Evolutionary conservation across 371 early-diverging fungal genomes (phyloP).

Genomic region (Choanephora cucurbitarum): DNA sequence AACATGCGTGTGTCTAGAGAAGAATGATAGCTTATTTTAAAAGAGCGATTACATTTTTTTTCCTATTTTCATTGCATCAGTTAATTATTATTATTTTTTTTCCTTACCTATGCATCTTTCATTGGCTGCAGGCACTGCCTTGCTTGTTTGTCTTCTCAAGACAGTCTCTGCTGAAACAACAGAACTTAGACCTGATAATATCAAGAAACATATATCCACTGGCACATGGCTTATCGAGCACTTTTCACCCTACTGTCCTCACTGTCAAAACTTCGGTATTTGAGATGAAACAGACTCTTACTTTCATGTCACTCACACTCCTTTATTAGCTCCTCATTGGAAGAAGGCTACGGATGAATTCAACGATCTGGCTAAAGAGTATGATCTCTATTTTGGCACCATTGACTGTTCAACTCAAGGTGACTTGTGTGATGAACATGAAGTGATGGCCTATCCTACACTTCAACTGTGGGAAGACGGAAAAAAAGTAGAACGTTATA

Average conservation of each 20-base stretch:
- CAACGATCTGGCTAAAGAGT: conserved; percentile 24
- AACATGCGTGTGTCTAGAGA: no score
- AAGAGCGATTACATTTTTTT: not conserved
- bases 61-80: no score
- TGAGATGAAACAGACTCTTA: not conserved
- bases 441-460: conserved; percentile 61
- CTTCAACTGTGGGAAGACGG: conserved; percentile 70
- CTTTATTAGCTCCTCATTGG: conserved; percentile 55
- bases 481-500: conserved; percentile 49
- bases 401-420: conserved; percentile 78
- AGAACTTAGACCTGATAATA: conserved; percentile 20
- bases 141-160: conserved; percentile 2
- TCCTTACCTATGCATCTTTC: conserved; percentile 8
- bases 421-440: conserved; percentile 65
- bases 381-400: conserved; percentile 69
- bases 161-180: conserved; percentile 18
- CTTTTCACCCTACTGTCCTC: conserved; percentile 41
- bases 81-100: no score
- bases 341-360: conserved; percentile 42
- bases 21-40: no score
- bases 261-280: conserved; percentile 41
- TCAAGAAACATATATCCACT: conserved; percentile 11
- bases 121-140: not conserved
- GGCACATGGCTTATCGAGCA: conserved; percentile 43
- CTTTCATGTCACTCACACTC: not conserved